These are phyloP conservation scores for Hypoxylon sp. DNA, from an alignment of 2,329 filamentous ascomycete genomes.

Conservation along the genomic window DNA sequence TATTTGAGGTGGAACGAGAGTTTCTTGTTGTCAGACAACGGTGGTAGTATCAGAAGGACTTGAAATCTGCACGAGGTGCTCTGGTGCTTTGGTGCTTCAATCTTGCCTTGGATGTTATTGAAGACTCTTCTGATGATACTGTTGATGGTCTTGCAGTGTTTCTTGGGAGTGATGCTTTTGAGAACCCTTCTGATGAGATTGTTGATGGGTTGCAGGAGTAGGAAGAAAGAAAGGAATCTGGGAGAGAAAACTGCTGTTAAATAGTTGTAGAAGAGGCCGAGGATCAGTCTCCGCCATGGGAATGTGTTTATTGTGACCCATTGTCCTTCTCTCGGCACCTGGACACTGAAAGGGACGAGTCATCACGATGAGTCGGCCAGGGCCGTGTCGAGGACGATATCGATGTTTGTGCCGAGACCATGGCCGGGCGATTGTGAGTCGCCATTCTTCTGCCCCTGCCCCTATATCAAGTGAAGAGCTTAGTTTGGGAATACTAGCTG, in stretches of 20 bases:
- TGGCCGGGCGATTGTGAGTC: not conserved
- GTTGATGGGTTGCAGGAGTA: not conserved
- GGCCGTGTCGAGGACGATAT: not conserved
- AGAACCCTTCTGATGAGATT: not conserved
- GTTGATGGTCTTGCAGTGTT: too few species aligned
- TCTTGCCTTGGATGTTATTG: not conserved
- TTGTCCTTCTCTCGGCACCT: not conserved
- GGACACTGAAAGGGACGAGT: not conserved
- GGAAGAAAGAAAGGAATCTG: not conserved
- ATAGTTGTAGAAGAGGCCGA: not conserved
- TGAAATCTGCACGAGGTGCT: not conserved
- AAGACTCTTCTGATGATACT: too few species aligned
- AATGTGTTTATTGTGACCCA: not conserved
- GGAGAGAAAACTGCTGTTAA: not conserved
- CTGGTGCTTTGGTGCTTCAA: not conserved
- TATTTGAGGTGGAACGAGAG: too few species aligned
- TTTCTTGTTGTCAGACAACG: too few species aligned
- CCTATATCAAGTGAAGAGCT: too few species aligned
- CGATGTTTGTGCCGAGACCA: too few species aligned
- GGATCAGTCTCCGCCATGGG: not conserved
- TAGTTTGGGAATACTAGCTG: not conserved
- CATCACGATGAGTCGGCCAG: not conserved
- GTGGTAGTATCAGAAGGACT: not conserved
- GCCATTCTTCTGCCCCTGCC: too few species aligned
- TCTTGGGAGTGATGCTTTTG: too few species aligned